phyloP scores from a whole-genome alignment of 176 grass and related monocot species.

The Urochloa ruziziensis region DNA sequence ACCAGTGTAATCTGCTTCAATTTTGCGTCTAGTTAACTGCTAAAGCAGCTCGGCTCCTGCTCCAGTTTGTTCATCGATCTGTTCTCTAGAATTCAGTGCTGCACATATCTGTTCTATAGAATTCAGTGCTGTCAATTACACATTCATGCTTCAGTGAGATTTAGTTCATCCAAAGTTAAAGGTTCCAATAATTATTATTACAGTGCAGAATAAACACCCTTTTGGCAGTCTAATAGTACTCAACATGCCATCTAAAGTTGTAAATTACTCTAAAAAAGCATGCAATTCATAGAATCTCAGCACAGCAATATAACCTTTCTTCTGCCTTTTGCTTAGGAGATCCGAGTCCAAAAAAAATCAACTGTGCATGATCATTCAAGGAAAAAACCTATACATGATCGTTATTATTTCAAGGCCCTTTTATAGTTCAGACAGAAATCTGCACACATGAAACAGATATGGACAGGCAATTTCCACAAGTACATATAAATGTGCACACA shows the following conservation, averaged over 20 bases:
- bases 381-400: not conserved
- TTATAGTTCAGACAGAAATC: not conserved
- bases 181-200: not conserved
- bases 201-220: not conserved
- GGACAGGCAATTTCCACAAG: not conserved
- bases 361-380: not conserved
- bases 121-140: not conserved
- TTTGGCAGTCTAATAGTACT: not conserved
- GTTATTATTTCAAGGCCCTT: not conserved
- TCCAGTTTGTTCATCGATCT: constrained; percentile 6
- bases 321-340: not conserved
- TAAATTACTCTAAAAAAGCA: not conserved
- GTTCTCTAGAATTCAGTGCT: not conserved
- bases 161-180: not conserved
- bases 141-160: not conserved
- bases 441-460: no score
- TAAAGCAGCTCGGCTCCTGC: not conserved
- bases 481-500: not conserved
- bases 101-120: not conserved
- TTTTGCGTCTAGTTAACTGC: not conserved
- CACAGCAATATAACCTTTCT: not conserved
- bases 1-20: not conserved
- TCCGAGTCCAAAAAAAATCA: not conserved
- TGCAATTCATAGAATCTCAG: not conserved
- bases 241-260: not conserved